Evolutionary conservation across 768 basidiomycete genomes (phyloP).

Genomic region (Tulasnella sp.): DNA sequence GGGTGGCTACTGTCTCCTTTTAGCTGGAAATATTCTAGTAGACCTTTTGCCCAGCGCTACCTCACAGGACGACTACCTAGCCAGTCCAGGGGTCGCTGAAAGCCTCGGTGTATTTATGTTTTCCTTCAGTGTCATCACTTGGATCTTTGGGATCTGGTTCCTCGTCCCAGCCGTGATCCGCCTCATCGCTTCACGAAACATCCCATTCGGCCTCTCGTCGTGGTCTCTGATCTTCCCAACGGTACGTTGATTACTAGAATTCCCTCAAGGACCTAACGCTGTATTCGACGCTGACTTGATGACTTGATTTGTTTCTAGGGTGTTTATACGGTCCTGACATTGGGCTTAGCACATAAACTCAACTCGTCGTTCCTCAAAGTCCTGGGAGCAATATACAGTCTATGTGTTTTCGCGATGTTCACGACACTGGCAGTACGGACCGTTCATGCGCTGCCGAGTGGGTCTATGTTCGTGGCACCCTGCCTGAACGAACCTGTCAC

Average conservation of each 20-base stretch:
- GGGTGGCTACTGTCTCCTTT: conserved; percentile 13
- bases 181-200: conserved; percentile 31
- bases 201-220: conserved; percentile 47
- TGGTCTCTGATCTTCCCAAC: conserved; percentile 69
- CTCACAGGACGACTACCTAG: conserved; percentile 9
- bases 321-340: conserved; percentile 52
- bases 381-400: conserved; percentile 42
- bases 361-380: conserved; percentile 45
- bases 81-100: conserved; percentile 27
- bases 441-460: neutral
- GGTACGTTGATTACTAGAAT: too few relatives aligned
- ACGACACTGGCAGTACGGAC: conserved; percentile 6
- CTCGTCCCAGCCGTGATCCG: conserved; percentile 43
- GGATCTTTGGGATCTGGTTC: conserved; percentile 58
- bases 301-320: conserved; percentile 17
- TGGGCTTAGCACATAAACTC: conserved; percentile 40
- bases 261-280: too few relatives aligned
- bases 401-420: conserved; percentile 12
- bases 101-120: conserved; percentile 24
- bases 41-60: conserved; percentile 1
- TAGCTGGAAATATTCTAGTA: neutral
- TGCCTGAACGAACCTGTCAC: neutral
- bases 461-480: conserved; percentile 8
- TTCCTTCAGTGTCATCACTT: conserved; percentile 39
- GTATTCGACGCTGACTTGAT: neutral